phyloP scores from a whole-genome alignment of 257 asterid species.

The Scutellaria galericulata region DNA sequence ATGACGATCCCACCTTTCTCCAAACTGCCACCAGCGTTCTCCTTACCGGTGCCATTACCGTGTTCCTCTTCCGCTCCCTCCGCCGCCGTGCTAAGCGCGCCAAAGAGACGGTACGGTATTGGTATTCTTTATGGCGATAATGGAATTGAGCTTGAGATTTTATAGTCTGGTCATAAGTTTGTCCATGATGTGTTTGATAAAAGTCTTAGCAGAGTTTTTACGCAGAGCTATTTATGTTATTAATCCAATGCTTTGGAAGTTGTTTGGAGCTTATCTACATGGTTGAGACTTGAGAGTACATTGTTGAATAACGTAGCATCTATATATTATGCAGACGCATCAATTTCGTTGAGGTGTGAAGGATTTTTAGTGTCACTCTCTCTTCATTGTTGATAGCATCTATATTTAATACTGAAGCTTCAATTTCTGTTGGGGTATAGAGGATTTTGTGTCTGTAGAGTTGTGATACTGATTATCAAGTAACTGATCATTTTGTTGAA shows the following conservation, averaged over 20 bases:
- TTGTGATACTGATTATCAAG: constrained; percentile 7
- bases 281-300: neutral
- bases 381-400: too few species aligned
- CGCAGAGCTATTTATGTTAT: neutral
- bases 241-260: neutral
- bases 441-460: neutral
- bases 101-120: constrained; percentile 73
- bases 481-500: constrained; percentile 26
- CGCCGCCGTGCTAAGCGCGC: constrained; percentile 92
- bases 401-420: too few species aligned
- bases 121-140: neutral
- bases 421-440: too few species aligned
- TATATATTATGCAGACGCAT: too few species aligned
- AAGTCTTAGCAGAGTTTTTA: constrained; percentile 10
- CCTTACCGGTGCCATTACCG: constrained; percentile 83
- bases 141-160: neutral
- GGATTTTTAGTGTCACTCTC: too few species aligned
- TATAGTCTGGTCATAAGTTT: neutral
- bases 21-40: constrained; percentile 86
- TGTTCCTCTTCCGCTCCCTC: constrained; percentile 84
- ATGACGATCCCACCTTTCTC: constrained; percentile 64
- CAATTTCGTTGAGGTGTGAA: too few species aligned
- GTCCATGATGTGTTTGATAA: constrained; percentile 25
- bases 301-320: constrained; percentile 6
- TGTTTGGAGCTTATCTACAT: constrained; percentile 5